Percentiles rank a stretch among this genome's conserved stretches.
Evolutionary conservation across 495 filamentous ascomycete species (phyloP).

Genomic region (Lichenothelia convexa): DNA sequence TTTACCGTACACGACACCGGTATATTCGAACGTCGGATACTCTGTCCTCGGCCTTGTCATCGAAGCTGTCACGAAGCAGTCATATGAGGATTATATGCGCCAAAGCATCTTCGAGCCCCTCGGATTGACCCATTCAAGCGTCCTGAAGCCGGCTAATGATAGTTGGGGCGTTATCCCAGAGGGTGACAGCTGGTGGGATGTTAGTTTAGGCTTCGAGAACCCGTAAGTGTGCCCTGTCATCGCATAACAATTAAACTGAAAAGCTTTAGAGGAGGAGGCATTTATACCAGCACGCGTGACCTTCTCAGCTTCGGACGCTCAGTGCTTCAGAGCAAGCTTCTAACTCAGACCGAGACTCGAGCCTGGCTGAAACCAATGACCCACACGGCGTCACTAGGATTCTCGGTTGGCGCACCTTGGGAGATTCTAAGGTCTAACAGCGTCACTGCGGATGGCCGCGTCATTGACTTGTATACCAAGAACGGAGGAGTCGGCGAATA

Average conservation of each 20-base stretch:
- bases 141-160: slow-evolving; percentile 2
- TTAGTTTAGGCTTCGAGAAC: slow-evolving; percentile 6
- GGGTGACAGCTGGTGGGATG: slow-evolving; percentile 6
- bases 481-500: slow-evolving; percentile 11
- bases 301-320: slow-evolving; percentile 9
- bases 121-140: slow-evolving; percentile 9
- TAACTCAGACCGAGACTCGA: slow-evolving; percentile 7
- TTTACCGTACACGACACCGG: slow-evolving; percentile 28
- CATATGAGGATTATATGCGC: slow-evolving; percentile 26
- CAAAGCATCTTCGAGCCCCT: slow-evolving; percentile 12
- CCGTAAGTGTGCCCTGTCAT: too few relatives aligned
- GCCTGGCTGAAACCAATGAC: slow-evolving; percentile 14
- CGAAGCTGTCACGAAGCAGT: slow-evolving; percentile 32
- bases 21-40: slow-evolving; percentile 39
- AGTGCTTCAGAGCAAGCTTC: slow-evolving; percentile 8
- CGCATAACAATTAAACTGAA: too few relatives aligned
- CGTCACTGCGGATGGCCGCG: slow-evolving; percentile 12
- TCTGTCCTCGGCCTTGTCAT: slow-evolving; percentile 35
- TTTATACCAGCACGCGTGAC: slow-evolving; percentile 10
- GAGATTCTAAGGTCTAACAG: slow-evolving; percentile 20
- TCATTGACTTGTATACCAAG: slow-evolving; percentile 15
- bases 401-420: slow-evolving; percentile 20
- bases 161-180: slow-evolving; percentile 9
- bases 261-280: slow-evolving; percentile 7
- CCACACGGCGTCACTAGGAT: slow-evolving; percentile 4